Evolutionary conservation across 1,284 basidiomycete species (phyloP).

Genomic region (Austroboletus olivaceoglutinosus): DNA sequence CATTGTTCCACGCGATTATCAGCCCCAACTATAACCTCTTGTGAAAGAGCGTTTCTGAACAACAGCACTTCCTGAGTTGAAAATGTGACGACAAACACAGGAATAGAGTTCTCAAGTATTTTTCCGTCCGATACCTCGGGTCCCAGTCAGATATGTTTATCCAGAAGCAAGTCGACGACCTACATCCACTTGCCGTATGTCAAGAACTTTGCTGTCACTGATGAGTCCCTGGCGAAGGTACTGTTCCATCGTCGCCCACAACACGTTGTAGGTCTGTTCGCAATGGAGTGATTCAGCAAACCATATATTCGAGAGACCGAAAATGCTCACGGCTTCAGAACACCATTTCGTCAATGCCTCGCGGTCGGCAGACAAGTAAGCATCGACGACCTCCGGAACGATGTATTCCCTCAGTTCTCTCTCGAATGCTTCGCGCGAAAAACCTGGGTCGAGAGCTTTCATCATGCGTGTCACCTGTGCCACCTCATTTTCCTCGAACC

Average conservation of each 20-base stretch:
- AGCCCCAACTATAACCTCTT: slow-evolving; percentile 83
- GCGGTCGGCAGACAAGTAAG: slow-evolving; percentile 87
- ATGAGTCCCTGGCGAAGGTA: slow-evolving; percentile 89
- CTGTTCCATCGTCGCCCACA: slow-evolving; percentile 97
- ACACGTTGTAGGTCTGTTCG: slow-evolving; percentile 86
- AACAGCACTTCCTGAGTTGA: slow-evolving; percentile 91
- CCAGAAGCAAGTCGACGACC: slow-evolving; percentile 27
- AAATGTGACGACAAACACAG: slow-evolving; percentile 93
- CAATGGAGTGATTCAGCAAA: background rate
- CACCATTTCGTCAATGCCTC: slow-evolving; percentile 91
- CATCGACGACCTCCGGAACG: slow-evolving; percentile 95
- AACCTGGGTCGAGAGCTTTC: slow-evolving; percentile 84
- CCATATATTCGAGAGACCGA: background rate
- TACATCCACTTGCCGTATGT: slow-evolving; percentile 94
- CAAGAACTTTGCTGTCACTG: slow-evolving; percentile 88
- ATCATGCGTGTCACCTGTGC: slow-evolving; percentile 89
- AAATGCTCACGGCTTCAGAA: slow-evolving; percentile 82
- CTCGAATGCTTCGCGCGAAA: slow-evolving; percentile 85
- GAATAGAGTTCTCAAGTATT: slow-evolving; percentile 85
- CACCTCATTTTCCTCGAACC: slow-evolving; percentile 98
- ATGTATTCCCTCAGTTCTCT: slow-evolving; percentile 95
- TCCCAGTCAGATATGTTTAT: slow-evolving; percentile 2
- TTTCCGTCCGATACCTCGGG: slow-evolving; percentile 73
- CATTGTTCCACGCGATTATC: slow-evolving; percentile 92
- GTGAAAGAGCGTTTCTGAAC: slow-evolving; percentile 87